Evolutionary conservation across 1,139 yeast genomes (phyloP).

Genomic region (Suhomyces bribrorum): DNA sequence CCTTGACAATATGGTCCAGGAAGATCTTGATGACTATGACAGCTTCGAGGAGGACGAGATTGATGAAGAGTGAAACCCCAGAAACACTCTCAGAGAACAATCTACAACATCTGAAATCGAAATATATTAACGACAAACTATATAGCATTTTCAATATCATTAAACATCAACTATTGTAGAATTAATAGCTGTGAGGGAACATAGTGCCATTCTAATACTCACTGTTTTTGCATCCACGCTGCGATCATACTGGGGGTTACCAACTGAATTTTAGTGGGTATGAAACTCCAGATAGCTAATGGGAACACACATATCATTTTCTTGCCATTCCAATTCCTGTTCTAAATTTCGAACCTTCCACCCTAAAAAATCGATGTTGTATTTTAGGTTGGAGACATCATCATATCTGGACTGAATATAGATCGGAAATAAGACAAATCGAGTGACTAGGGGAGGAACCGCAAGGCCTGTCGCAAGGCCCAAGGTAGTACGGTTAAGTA

Average conservation of each 20-base stretch:
- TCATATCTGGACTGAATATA: slow-evolving; percentile 20
- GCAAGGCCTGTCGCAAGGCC: slow-evolving; percentile 34
- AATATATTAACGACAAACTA: no score
- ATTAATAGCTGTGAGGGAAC: no score
- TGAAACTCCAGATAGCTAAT: slow-evolving; percentile 12
- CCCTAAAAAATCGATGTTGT: slow-evolving; percentile 39
- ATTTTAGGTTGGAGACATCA: slow-evolving; percentile 36
- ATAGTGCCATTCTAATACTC: no score
- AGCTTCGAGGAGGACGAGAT: slow-evolving; percentile 11
- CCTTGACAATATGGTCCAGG: slow-evolving; percentile 17
- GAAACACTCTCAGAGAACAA: no score
- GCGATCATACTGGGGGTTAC: background rate
- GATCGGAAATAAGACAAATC: slow-evolving; percentile 28
- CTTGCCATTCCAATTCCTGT: slow-evolving; percentile 31
- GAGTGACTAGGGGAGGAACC: slow-evolving; percentile 34
- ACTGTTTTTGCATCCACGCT: no score
- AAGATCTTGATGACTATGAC: slow-evolving; percentile 19
- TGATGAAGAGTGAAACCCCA: slow-evolving; percentile 6
- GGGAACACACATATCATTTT: slow-evolving; percentile 36
- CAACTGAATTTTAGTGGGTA: no score
- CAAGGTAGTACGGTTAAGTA: slow-evolving; percentile 5
- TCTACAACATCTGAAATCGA: no score
- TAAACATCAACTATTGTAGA: background rate
- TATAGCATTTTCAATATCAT: background rate
- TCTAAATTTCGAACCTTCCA: slow-evolving; percentile 41